Conservation (phyloP, 2,329 filamentous ascomycete species). For the Ilyonectria sp. region DNA sequence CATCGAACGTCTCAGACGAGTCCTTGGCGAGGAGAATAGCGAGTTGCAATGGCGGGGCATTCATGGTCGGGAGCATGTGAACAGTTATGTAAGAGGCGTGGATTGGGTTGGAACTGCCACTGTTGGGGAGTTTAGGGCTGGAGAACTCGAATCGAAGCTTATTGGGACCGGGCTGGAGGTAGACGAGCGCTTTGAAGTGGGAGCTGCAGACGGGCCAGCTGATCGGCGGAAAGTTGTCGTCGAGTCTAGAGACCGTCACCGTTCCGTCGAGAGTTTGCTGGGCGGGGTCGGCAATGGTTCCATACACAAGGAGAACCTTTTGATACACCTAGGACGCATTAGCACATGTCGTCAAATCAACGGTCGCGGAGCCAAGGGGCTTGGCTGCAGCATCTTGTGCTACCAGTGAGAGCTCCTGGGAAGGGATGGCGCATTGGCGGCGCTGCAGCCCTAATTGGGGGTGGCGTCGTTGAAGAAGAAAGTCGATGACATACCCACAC, state of each 20-base stretch:
- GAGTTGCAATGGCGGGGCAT: slow-evolving; percentile 87
- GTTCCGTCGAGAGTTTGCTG: slow-evolving; percentile 82
- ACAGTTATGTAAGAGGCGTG: slow-evolving; percentile 87
- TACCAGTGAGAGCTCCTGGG: slow-evolving; percentile 23
- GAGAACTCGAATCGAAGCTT: slow-evolving; percentile 89
- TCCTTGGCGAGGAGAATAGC: slow-evolving; percentile 91
- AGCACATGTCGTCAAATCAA: slow-evolving; percentile 38
- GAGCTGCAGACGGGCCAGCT: slow-evolving; percentile 91
- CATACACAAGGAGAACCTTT: slow-evolving; percentile 87
- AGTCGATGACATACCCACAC: slow-evolving; percentile 78
- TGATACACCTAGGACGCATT: slow-evolving; percentile 80
- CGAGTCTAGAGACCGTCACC: slow-evolving; percentile 83
- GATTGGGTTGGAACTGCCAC: slow-evolving; percentile 75
- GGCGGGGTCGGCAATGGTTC: slow-evolving; percentile 82
- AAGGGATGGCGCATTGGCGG: slow-evolving; percentile 31
- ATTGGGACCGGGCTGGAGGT: slow-evolving; percentile 93
- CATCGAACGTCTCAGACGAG: slow-evolving; percentile 88
- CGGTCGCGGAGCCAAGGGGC: slow-evolving; percentile 17
- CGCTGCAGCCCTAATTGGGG: slow-evolving; percentile 30
- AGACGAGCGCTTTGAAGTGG: slow-evolving; percentile 91
- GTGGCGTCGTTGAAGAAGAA: slow-evolving; percentile 29
- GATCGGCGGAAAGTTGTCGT: slow-evolving; percentile 87
- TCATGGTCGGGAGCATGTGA: slow-evolving; percentile 87
- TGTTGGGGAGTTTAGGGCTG: slow-evolving; percentile 84
- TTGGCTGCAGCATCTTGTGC: slow-evolving; percentile 29